Conservation (phyloP, 2,329 filamentous ascomycete species). For the Chaetoscypha palmicola region DNA sequence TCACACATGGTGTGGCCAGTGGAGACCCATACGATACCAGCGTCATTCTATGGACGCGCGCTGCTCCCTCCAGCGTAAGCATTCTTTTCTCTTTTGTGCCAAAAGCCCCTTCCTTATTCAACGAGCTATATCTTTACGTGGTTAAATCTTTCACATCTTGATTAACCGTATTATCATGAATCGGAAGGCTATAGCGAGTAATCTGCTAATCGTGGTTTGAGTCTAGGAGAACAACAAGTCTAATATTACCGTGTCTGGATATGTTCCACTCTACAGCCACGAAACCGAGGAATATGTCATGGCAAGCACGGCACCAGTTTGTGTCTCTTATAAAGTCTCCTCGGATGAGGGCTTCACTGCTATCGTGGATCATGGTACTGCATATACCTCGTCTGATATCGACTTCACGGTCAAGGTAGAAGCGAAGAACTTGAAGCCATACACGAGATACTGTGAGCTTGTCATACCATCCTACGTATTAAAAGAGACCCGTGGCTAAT, state of each 20-base stretch:
- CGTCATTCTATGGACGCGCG: slow-evolving; percentile 49
- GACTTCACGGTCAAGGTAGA: slow-evolving; percentile 63
- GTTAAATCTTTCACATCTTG: no score
- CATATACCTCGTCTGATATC: slow-evolving; percentile 65
- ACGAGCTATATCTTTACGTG: no score
- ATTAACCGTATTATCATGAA: no score
- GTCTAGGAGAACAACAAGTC: slow-evolving; percentile 38
- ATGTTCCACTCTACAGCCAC: slow-evolving; percentile 39
- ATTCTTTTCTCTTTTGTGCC: no score
- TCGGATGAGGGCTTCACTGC: slow-evolving; percentile 38
- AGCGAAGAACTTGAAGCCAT: slow-evolving; percentile 53
- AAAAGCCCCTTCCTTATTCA: no score
- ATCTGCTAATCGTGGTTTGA: neutral
- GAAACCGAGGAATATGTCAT: slow-evolving; percentile 43
- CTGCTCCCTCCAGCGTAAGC: slow-evolving; percentile 33
- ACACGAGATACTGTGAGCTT: slow-evolving; percentile 52
- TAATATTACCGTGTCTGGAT: slow-evolving; percentile 38
- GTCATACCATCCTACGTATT: no score
- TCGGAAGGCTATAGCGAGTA: neutral
- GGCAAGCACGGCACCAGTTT: slow-evolving; percentile 54
- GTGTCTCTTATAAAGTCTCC: slow-evolving; percentile 58
- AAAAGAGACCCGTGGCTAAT: no score
- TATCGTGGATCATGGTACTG: slow-evolving; percentile 49
- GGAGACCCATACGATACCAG: slow-evolving; percentile 48
- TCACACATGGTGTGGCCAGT: slow-evolving; percentile 54